Evolutionary conservation across 371 early-diverging fungal species (phyloP), one percentile per base, ranked within the genome.

Genomic region (Mucor piriformis): DNA sequence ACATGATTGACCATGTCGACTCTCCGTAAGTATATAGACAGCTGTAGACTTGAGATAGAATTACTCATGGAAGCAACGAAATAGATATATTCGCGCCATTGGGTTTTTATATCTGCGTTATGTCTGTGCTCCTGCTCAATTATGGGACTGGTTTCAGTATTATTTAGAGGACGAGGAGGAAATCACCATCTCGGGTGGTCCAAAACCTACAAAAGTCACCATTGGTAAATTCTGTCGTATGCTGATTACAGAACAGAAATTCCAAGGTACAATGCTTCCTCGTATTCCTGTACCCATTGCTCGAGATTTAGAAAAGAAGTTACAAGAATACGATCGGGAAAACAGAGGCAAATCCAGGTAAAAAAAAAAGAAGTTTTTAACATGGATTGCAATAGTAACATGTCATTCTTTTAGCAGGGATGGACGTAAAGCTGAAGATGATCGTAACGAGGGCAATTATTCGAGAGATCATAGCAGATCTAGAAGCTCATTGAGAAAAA

Each of bases 21-120:
- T 90, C 91, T 20, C 89, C 91, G 88, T 92, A 88, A 72, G 86
- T 62, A 51, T 25, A 47, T 29, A 6, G 2, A 13, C 12, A 27
- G 10, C 12, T 23, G 21, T 50, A 40, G 27, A 21, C 40, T 0
- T 3, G n/a, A n/a, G n/a, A n/a, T n/a, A n/a, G n/a, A n/a, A n/a
- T n/a, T n/a, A n/a, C n/a, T n/a, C n/a, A n/a, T n/a, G n/a, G 24
- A 3, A 11, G 11, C 23, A 13, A 18, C 20, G 13, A 23, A 48
- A 7, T 73, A 91, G 92, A 1, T 87, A 91, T 61, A 82, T 92
- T 50, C 86, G 94, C 15, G 95, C 89, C 3, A 66, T 93, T 37
- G 95, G 92, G 6, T 90, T 93, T 55, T 67, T 95, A 37, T 95
- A 95, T 64, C 66, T 95, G 58, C 87, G 95, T 42, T 95, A 90